Percentiles rank a stretch among this genome's conserved stretches.
Conservation (phyloP, 805 yeast species). For the Saccharomycopsis fodiens region DNA sequence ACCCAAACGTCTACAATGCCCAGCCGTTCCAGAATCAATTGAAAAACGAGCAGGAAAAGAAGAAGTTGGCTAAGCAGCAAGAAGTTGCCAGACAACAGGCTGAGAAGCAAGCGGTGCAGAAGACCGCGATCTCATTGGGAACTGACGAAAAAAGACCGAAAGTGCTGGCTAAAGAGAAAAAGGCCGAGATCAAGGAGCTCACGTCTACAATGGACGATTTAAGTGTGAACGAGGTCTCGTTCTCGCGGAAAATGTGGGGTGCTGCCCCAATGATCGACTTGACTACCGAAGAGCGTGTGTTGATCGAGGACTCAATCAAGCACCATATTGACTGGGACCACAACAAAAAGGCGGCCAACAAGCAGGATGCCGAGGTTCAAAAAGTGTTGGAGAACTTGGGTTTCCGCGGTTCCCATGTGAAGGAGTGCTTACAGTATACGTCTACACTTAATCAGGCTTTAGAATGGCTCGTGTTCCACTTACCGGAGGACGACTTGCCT, state of each 20-base stretch:
- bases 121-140: not conserved
- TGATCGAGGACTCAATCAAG: conserved; percentile 55
- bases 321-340: conserved; percentile 48
- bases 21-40: conserved; percentile 71
- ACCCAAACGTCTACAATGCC: conserved; percentile 46
- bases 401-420: conserved; percentile 60
- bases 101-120: not conserved
- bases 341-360: not conserved
- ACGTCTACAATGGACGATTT: not conserved
- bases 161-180: not conserved
- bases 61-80: conserved; percentile 37
- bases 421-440: conserved; percentile 62
- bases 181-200: not conserved
- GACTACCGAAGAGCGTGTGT: conserved; percentile 50
- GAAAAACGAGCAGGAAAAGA: conserved; percentile 40
- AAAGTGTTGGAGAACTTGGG: conserved; percentile 41
- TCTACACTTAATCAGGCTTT: conserved; percentile 42
- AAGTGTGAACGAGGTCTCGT: not conserved
- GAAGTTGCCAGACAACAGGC: conserved; percentile 28
- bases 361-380: not conserved
- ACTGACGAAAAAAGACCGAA: not conserved
- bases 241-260: conserved; percentile 42
- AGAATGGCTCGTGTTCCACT: conserved; percentile 77
- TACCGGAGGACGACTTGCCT: conserved; percentile 94
- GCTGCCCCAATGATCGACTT: conserved; percentile 62